These are phyloP conservation scores for Cryphonectria radicalis DNA, from an alignment of 2,329 filamentous ascomycete genomes.

Conservation along the genomic window DNA sequence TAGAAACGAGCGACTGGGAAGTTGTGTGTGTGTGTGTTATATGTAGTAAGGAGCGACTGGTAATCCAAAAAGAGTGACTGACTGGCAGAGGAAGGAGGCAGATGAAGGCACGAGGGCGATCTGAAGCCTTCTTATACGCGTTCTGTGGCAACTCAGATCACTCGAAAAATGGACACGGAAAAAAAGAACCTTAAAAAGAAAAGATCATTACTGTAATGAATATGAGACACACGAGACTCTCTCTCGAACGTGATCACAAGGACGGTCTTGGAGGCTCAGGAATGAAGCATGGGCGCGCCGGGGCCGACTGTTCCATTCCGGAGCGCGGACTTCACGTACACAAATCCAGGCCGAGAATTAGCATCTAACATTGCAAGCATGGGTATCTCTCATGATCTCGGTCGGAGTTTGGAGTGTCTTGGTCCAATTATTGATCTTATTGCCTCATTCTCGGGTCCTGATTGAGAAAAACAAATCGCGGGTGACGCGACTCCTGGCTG, in stretches of 20 bases:
- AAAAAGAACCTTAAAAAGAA: not conserved
- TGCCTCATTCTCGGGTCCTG: not conserved
- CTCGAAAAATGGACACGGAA: not conserved
- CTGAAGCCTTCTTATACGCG: not conserved
- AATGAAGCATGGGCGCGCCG: conserved; percentile 4
- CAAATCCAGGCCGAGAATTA: not conserved
- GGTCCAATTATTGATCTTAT: conserved; percentile 4
- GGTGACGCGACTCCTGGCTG: not conserved
- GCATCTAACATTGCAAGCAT: not conserved
- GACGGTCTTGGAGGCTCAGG: not conserved
- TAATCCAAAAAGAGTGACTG: not conserved
- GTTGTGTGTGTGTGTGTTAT: too few relatives aligned
- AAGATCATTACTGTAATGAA: not conserved
- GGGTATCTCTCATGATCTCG: not conserved
- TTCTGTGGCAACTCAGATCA: not conserved
- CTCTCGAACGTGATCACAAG: not conserved
- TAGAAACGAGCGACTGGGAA: not conserved
- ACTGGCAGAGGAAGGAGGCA: not conserved
- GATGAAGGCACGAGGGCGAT: not conserved
- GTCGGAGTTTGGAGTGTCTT: not conserved
- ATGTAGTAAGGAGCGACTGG: not conserved
- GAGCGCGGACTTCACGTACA: not conserved
- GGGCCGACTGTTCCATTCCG: not conserved
- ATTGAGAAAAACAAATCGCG: not conserved
- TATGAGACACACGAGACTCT: not conserved